Percentiles rank a stretch among this genome's conserved stretches.
phyloP scores from a whole-genome alignment of 371 early-diverging fungal species.

The Syncephalastrum contaminatum region DNA sequence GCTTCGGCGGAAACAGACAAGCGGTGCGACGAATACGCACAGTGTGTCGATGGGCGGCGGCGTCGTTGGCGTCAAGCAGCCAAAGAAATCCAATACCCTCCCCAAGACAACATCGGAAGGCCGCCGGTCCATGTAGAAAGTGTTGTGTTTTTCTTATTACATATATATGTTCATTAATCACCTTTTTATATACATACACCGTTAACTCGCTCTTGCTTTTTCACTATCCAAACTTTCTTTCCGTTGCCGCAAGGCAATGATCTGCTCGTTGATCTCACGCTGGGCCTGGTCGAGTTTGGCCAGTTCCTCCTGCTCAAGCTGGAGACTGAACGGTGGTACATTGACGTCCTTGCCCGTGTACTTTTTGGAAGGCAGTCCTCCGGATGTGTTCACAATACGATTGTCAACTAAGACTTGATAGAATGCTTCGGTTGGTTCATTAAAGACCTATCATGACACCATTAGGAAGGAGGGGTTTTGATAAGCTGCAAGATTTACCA shows the following conservation, averaged over 20 bases:
- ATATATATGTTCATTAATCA: slow-evolving; percentile 2
- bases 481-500: slow-evolving; percentile 57
- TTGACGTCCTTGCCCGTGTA: slow-evolving; percentile 28
- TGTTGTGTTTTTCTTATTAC: not conserved
- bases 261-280: slow-evolving; percentile 60
- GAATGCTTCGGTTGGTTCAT: slow-evolving; percentile 85
- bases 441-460: slow-evolving; percentile 64
- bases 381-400: slow-evolving; percentile 34
- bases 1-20: slow-evolving; percentile 31
- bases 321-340: slow-evolving; percentile 52
- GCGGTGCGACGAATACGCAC: slow-evolving; percentile 13
- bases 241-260: slow-evolving; percentile 53
- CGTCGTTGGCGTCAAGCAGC: slow-evolving; percentile 43
- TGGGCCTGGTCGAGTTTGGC: slow-evolving; percentile 61
- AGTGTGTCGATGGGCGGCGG: slow-evolving; percentile 52
- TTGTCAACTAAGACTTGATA: slow-evolving; percentile 66
- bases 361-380: slow-evolving; percentile 32
- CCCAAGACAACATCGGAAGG: slow-evolving; percentile 20
- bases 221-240: slow-evolving; percentile 52
- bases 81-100: slow-evolving; percentile 6
- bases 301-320: slow-evolving; percentile 66
- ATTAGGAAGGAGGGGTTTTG: not conserved
- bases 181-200: slow-evolving; percentile 2
- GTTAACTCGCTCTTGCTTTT: slow-evolving; percentile 5
- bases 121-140: slow-evolving; percentile 23